Conservation (phyloP, 345 rosid species). For the Rhodomyrtus tomentosa region DNA sequence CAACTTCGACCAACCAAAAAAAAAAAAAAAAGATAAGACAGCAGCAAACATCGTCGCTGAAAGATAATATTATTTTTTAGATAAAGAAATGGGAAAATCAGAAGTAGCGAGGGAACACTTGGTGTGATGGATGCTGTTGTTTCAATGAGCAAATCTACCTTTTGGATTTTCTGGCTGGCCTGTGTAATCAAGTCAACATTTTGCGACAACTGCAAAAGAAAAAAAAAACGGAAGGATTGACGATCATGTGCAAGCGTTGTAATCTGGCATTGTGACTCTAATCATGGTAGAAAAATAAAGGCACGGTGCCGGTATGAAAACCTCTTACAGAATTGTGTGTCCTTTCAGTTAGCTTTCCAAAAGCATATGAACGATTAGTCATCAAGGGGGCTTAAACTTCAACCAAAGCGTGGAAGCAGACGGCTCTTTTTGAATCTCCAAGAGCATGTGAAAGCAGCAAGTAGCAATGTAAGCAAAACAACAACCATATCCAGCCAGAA, state of each 20-base stretch:
- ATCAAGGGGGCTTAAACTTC: not conserved
- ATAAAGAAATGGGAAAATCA: not conserved
- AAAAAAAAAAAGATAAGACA: too few species aligned
- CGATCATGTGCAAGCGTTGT: not conserved
- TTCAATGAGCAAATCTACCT: not conserved
- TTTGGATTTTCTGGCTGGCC: not conserved
- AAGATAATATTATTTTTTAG: not conserved
- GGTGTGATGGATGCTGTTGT: not conserved
- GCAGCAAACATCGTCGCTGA: not conserved
- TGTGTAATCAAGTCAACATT: not conserved
- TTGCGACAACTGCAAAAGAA: not conserved
- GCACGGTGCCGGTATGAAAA: not conserved
- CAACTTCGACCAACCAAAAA: too few species aligned
- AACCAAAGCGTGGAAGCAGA: not conserved
- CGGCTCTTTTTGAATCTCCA: not conserved
- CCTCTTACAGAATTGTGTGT: not conserved
- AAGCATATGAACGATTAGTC: not conserved
- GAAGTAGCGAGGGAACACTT: not conserved
- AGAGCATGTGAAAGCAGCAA: not conserved
- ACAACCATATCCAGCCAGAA: not conserved
- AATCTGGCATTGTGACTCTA: not conserved
- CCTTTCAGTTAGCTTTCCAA: not conserved
- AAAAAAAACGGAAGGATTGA: not conserved
- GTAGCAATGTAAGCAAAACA: not conserved
- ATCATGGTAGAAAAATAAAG: not conserved